Conservation (phyloP, 2,329 filamentous ascomycete genomes). For the Paraphaeosphaeria sporulosa region DNA sequence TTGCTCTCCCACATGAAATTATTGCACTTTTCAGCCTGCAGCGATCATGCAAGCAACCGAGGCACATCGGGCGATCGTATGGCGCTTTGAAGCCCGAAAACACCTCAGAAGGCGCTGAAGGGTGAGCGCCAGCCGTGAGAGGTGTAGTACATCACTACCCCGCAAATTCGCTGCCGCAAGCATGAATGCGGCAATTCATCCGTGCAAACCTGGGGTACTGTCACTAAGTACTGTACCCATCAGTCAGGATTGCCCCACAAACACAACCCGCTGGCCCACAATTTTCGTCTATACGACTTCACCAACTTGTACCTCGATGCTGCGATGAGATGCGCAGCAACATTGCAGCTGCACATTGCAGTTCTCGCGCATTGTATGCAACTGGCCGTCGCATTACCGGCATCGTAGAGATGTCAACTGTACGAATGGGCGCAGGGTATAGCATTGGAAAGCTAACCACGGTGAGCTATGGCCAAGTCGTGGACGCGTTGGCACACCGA, state of each 20-base stretch:
- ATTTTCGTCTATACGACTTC: background rate
- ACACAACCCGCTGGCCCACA: background rate
- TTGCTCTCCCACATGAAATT: background rate
- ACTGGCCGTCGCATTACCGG: background rate
- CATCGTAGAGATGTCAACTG: background rate
- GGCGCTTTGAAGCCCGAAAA: slow-evolving; percentile 1
- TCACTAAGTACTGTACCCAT: background rate
- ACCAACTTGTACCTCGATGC: background rate
- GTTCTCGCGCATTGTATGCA: slow-evolving; percentile 11
- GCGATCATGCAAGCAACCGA: slow-evolving; percentile 6
- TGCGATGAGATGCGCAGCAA: background rate
- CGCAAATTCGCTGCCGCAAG: background rate
- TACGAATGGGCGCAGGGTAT: background rate
- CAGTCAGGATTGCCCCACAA: background rate
- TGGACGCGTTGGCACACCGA: slow-evolving; percentile 5
- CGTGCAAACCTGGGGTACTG: slow-evolving; percentile 2
- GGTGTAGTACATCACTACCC: slow-evolving; percentile 4
- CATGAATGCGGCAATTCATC: slow-evolving; percentile 6
- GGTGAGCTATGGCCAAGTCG: slow-evolving; percentile 6
- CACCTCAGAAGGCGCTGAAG: background rate
- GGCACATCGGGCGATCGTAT: slow-evolving; percentile 12
- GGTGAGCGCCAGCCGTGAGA: slow-evolving; percentile 1
- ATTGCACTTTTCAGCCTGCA: background rate
- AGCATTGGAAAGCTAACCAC: slow-evolving; percentile 9
- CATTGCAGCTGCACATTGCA: slow-evolving; percentile 12